These are phyloP conservation scores for Arthrobotrys sphaeroides DNA, from an alignment of 2,329 filamentous ascomycete genomes.

Conservation along the genomic window DNA sequence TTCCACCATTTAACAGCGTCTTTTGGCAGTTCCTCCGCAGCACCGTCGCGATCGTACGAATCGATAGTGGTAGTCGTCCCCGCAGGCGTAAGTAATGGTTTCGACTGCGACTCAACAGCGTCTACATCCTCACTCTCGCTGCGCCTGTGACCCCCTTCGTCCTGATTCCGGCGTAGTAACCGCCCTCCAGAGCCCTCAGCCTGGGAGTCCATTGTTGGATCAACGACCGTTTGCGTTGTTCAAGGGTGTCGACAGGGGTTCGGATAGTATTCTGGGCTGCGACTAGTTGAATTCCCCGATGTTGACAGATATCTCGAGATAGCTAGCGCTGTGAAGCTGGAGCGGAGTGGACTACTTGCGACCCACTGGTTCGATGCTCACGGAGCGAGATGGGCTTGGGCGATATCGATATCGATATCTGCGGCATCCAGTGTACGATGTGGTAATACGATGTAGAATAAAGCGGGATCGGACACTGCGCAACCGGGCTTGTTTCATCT, in stretches of 20 bases:
- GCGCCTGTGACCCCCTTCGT: not conserved
- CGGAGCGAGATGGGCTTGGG: not conserved
- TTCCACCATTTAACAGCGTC: slow-evolving; percentile 55
- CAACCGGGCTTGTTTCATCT: slow-evolving; percentile 8
- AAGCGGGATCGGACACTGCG: slow-evolving; percentile 1
- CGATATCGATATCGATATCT: not conserved
- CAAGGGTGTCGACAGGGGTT: not conserved
- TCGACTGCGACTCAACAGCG: slow-evolving; percentile 11
- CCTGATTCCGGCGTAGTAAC: not conserved
- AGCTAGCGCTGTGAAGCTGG: too few relatives aligned
- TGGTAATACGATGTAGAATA: not conserved
- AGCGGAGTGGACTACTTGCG: not conserved
- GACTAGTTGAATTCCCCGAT: not conserved
- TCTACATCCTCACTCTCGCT: not conserved
- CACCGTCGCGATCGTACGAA: slow-evolving; percentile 14
- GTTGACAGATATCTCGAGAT: not conserved
- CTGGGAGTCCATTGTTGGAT: slow-evolving; percentile 21
- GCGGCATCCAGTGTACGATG: not conserved
- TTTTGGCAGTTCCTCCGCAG: slow-evolving; percentile 4
- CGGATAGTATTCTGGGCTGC: not conserved
- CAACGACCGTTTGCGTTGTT: slow-evolving; percentile 22
- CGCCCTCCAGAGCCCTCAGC: slow-evolving; percentile 23
- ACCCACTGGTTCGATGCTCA: too few relatives aligned
- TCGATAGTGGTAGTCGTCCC: not conserved
- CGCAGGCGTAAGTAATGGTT: slow-evolving; percentile 30